A percentile compares a stretch with the other conserved stretches of the same genome.
These are phyloP conservation scores for Boletus mariae DNA, from an alignment of 1,284 basidiomycete genomes.

Conservation along the genomic window DNA sequence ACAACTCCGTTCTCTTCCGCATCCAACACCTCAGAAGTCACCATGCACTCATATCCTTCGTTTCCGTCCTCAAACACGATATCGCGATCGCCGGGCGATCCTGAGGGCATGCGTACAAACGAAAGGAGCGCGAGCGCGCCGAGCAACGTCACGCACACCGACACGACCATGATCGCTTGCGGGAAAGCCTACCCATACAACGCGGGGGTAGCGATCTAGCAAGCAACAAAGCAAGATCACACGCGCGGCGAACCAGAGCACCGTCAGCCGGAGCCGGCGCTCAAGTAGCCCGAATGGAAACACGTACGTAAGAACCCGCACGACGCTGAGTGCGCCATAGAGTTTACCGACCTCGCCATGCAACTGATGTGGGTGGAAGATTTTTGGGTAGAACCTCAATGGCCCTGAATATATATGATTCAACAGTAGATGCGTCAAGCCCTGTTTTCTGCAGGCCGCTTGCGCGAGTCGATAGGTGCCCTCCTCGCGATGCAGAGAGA, in stretches of 20 bases:
- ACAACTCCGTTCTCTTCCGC: not conserved
- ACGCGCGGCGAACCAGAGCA: too few species aligned
- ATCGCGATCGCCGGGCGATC: not conserved
- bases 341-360: constrained; percentile 53
- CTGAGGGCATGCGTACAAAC: constrained; percentile 34
- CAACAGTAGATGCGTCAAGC: not conserved
- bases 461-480: not conserved
- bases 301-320: constrained; percentile 62
- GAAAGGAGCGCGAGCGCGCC: constrained; percentile 32
- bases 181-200: constrained; percentile 43
- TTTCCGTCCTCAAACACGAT: not conserved
- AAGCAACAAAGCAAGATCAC: too few species aligned
- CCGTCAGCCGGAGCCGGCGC: not conserved
- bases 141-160: constrained; percentile 24
- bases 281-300: not conserved
- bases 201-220: constrained; percentile 34
- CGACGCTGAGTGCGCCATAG: constrained; percentile 70
- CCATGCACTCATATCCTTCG: constrained; percentile 1
- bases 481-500: not conserved
- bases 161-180: constrained; percentile 42
- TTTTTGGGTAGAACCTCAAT: not conserved
- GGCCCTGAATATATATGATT: not conserved
- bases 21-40: not conserved
- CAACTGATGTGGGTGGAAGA: not conserved
- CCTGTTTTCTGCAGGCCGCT: not conserved